Evolutionary conservation across 1,284 basidiomycete genomes (phyloP).

Genomic region (Ustilago loliicola): DNA sequence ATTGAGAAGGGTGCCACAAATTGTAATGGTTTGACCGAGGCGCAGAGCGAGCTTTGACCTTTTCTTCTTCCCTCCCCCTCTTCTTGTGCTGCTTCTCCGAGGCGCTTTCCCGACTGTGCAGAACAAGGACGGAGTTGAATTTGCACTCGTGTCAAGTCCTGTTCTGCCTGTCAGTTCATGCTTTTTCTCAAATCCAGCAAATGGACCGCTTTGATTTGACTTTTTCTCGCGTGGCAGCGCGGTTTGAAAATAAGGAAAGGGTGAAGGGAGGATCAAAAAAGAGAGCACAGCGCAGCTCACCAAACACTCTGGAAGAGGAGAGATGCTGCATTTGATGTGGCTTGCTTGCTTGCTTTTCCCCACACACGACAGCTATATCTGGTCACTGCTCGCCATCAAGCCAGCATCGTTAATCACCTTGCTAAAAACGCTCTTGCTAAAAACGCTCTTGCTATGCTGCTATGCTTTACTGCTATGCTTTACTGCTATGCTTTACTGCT

Average conservation of each 20-base stretch:
- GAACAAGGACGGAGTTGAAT: not conserved
- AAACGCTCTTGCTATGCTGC: no score
- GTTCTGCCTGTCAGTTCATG: constrained; percentile 2
- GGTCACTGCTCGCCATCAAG: no score
- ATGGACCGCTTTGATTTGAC: not conserved
- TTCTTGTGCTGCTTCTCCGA: not conserved
- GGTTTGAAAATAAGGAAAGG: not conserved
- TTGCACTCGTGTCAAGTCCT: not conserved
- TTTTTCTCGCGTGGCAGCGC: not conserved
- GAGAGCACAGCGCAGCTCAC: no score
- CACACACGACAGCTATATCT: no score
- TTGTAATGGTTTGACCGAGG: not conserved
- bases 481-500: no score
- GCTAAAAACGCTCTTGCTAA: no score
- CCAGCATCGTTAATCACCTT: no score
- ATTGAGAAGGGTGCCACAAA: not conserved
- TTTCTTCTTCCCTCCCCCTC: not conserved
- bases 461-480: no score
- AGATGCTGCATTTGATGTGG: no score
- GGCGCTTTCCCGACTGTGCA: not conserved
- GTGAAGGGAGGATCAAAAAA: not conserved
- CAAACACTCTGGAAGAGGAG: no score
- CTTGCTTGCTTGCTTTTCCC: no score
- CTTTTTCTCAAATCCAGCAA: not conserved
- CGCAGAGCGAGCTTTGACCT: not conserved